Evolutionary conservation across 441 rosid genomes (phyloP).

Genomic region (Corymbia citriodora): DNA sequence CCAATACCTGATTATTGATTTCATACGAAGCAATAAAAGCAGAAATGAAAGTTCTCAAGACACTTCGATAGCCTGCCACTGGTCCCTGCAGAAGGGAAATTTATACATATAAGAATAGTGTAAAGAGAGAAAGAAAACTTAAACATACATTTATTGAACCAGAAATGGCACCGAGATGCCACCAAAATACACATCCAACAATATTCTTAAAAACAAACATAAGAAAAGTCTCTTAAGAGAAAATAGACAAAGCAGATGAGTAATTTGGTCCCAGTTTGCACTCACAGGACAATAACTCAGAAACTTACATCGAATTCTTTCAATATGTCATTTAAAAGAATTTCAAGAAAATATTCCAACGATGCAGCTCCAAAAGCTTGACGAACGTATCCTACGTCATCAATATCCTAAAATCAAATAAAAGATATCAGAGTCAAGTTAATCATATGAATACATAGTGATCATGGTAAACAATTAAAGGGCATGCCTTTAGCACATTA

Average conservation of each 20-base stretch:
- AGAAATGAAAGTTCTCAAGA: slow-evolving; percentile 85
- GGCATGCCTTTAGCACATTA: slow-evolving; percentile 52
- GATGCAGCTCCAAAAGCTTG: slow-evolving; percentile 92
- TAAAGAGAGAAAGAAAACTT: not conserved
- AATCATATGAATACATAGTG: slow-evolving; percentile 6
- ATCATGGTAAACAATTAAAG: slow-evolving; percentile 4
- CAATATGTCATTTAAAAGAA: slow-evolving; percentile 68
- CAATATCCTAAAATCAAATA: slow-evolving; percentile 58
- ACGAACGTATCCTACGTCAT: slow-evolving; percentile 78
- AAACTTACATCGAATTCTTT: slow-evolving; percentile 76
- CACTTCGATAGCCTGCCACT: slow-evolving; percentile 76
- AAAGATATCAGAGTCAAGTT: not conserved
- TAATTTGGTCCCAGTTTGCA: not conserved
- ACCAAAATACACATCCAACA: not conserved
- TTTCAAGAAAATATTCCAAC: slow-evolving; percentile 60
- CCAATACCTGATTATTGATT: slow-evolving; percentile 72
- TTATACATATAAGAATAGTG: not conserved
- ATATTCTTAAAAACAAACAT: not conserved
- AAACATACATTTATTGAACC: not conserved
- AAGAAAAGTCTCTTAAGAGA: not conserved
- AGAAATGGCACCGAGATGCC: not conserved
- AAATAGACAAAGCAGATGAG: slow-evolving; percentile 10
- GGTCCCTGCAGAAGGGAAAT: slow-evolving; percentile 46
- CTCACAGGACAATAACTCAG: not conserved
- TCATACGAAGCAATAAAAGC: slow-evolving; percentile 99